Evolutionary conservation across 2,329 filamentous ascomycete genomes (phyloP).

Genomic region (Diaporthe humulicola): DNA sequence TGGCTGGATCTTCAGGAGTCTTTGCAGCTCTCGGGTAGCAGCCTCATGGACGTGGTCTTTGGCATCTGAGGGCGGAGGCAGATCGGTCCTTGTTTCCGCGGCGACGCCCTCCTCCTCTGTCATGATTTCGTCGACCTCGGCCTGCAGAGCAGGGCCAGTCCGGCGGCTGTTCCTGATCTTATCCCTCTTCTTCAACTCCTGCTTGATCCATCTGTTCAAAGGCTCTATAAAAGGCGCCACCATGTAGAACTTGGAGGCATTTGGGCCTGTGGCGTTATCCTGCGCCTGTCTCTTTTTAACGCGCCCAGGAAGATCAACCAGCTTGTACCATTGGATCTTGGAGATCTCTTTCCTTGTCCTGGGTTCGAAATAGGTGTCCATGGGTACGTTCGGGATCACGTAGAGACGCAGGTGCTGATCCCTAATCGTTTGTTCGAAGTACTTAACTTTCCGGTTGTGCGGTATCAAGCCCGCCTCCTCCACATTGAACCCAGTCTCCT

Average conservation of each 20-base stretch:
- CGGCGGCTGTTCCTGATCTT: conserved; percentile 24
- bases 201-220: conserved; percentile 90
- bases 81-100: conserved; percentile 53
- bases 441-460: conserved; percentile 79
- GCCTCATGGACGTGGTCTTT: conserved; percentile 53
- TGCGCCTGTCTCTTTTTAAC: conserved; percentile 74
- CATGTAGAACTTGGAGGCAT: conserved; percentile 96
- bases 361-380: conserved; percentile 89
- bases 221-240: conserved; percentile 91
- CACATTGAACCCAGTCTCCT: conserved; percentile 94
- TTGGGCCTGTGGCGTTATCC: conserved; percentile 68
- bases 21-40: conserved; percentile 65
- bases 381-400: conserved; percentile 89
- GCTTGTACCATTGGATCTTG: conserved; percentile 94
- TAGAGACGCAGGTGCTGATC: conserved; percentile 95
- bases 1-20: conserved; percentile 68
- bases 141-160: conserved; percentile 54
- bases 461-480: conserved; percentile 81
- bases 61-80: conserved; percentile 46
- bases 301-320: conserved; percentile 88
- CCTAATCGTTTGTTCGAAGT: conserved; percentile 89
- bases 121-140: conserved; percentile 65
- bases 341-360: conserved; percentile 97
- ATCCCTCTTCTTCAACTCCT: conserved; percentile 84
- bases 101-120: conserved; percentile 72